Evolutionary conservation across 2,329 filamentous ascomycete species (phyloP).

Genomic region (Annulohypoxylon truncatum): DNA sequence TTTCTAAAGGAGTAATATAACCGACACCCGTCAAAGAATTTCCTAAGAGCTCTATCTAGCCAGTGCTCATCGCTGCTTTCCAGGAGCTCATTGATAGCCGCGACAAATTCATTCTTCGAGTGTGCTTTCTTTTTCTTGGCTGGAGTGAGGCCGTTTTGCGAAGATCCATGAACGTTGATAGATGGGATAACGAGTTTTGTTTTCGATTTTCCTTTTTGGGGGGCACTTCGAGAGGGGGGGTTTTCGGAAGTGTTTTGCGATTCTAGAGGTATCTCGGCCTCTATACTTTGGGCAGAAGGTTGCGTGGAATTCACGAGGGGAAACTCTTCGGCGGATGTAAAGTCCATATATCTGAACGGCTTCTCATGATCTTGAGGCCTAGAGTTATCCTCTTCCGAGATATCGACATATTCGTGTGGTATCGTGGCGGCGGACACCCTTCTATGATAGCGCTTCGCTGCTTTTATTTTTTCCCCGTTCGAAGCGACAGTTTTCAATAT

Average conservation of each 20-base stretch:
- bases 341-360: background rate
- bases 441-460: slow-evolving; percentile 50
- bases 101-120: background rate
- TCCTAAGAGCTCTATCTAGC: slow-evolving; percentile 40
- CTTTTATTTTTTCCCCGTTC: slow-evolving; percentile 64
- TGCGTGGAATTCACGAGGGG: background rate
- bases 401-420: slow-evolving; percentile 36
- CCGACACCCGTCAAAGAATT: slow-evolving; percentile 33
- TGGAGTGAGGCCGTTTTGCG: background rate
- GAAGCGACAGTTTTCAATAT: slow-evolving; percentile 62
- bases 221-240: background rate
- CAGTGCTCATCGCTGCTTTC: slow-evolving; percentile 32
- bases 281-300: background rate
- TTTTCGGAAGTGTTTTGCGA: background rate
- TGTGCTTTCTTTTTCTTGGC: background rate
- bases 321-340: background rate
- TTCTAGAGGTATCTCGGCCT: background rate
- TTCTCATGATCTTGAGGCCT: background rate
- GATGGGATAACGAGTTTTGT: background rate
- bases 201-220: background rate
- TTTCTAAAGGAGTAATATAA: slow-evolving; percentile 17
- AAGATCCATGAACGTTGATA: background rate
- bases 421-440: slow-evolving; percentile 26
- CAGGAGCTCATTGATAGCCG: slow-evolving; percentile 10
- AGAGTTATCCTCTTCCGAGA: slow-evolving; percentile 20